Conservation (phyloP, 2,329 filamentous ascomycete genomes). For the Colletotrichum trifolii region DNA sequence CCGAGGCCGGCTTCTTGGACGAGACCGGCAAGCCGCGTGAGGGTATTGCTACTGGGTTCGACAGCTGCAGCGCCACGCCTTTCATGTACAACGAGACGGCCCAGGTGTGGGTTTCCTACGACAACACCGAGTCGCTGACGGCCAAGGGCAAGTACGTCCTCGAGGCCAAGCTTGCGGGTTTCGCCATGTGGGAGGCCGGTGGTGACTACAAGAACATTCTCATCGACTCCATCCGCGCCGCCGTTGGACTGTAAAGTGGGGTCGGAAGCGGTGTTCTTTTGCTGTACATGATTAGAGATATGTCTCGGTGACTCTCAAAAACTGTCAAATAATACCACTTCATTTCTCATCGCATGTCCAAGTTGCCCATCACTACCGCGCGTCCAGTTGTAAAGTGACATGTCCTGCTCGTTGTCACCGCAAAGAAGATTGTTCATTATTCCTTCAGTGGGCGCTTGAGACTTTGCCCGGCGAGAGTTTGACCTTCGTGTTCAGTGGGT, state of each 20-base stretch:
- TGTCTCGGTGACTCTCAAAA: slow-evolving; percentile 2
- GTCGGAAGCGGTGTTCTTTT: neutral
- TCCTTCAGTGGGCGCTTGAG: neutral
- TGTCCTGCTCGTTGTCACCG: neutral
- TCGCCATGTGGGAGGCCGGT: slow-evolving; percentile 31
- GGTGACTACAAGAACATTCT: slow-evolving; percentile 34
- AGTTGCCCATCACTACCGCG: neutral
- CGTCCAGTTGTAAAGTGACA: neutral
- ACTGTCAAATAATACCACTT: slow-evolving; percentile 7
- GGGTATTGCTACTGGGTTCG: slow-evolving; percentile 21
- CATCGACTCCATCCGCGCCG: slow-evolving; percentile 25
- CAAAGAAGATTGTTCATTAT: neutral
- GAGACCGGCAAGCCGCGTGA: slow-evolving; percentile 23
- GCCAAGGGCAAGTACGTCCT: slow-evolving; percentile 31
- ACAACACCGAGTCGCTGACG: slow-evolving; percentile 19
- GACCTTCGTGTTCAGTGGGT: neutral
- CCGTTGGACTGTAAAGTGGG: slow-evolving; percentile 21
- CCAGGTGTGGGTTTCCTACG: slow-evolving; percentile 35
- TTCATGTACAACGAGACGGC: slow-evolving; percentile 25
- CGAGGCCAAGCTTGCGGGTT: slow-evolving; percentile 21
- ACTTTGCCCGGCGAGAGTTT: neutral
- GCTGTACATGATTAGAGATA: neutral
- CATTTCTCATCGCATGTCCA: neutral
- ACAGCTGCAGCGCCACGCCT: slow-evolving; percentile 33
- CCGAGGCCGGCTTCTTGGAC: slow-evolving; percentile 30